Evolutionary conservation across 164 flowering plant genomes (phyloP).

Genomic region (Cinnamomum chago): DNA sequence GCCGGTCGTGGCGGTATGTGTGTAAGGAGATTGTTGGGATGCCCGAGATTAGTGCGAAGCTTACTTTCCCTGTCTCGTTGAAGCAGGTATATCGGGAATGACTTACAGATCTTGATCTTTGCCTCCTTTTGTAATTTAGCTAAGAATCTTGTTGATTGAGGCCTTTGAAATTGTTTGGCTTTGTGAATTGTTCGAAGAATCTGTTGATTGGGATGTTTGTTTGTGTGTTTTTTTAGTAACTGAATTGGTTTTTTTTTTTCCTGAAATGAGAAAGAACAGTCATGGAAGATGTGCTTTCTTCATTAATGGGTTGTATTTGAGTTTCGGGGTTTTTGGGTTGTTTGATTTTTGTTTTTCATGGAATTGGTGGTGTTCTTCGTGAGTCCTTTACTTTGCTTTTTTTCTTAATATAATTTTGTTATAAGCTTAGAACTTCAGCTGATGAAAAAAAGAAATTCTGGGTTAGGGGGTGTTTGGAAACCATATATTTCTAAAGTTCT

Average conservation of each 20-base stretch:
- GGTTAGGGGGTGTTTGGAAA: neutral
- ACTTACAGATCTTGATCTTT: neutral
- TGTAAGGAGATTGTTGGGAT: slow-evolving; percentile 55
- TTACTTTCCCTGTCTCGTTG: slow-evolving; percentile 74
- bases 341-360: neutral
- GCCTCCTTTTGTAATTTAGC: neutral
- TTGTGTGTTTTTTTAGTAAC: neutral
- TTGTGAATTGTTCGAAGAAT: neutral
- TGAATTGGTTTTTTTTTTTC: neutral
- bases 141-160: neutral
- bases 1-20: slow-evolving; percentile 71
- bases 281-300: too few relatives aligned
- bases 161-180: too few relatives aligned
- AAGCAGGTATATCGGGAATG: slow-evolving; percentile 49
- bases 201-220: neutral
- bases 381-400: neutral
- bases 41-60: slow-evolving; percentile 65
- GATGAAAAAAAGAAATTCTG: neutral
- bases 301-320: too few relatives aligned
- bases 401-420: neutral
- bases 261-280: too few relatives aligned
- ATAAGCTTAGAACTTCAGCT: neutral
- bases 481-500: neutral
- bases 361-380: neutral
- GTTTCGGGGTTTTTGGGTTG: neutral